Base-by-base conservation (phyloP, 2,329 filamentous ascomycete species). In the Chaetothyriales sp. region DNA sequence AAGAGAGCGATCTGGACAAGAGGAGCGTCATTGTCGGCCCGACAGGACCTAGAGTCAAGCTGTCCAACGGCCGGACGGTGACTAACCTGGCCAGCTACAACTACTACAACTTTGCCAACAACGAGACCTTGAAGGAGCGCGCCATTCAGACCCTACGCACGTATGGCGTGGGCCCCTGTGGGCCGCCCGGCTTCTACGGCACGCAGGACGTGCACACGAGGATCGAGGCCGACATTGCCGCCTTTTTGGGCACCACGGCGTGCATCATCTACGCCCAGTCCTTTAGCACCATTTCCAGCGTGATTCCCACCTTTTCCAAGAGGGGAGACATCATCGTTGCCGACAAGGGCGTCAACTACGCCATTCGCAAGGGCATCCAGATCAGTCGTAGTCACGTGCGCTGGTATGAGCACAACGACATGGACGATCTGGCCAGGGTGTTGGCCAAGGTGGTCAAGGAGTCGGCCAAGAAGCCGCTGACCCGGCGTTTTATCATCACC, bases 201-300 rank as follows among this genome's bases (percentile, higher is more conserved):
- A 98, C 89, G 29, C 90, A 97, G 67, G 92, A 98, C 69, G 89
- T 97, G 46, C 92, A 98, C 69, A 90, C 95, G 80, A 92, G 94
- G 73, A 89, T 88, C 15, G 92, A 98, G 70, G 81, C 86, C 52
- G 90, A 97, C 66, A 89, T 98, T 64, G 89, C 92, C 20, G 79
- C 85, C 8, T 94, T 90, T 65, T 71, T 98, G 22, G 92, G 92
- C 20, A 87, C 86, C 1, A 82, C 89, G 51, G 83, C 85, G 29
- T 94, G 88, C 65, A 97, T 98, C 60, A 82, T 98, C 54, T 98
- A 98, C 65, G 86, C 92, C 0, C 92, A 98, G 66, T 84, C 89
- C 3, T 97, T 98, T 66, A 94, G 87, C 22, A 95, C 92, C 43
- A 94, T 97, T 55, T 89, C 86, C n/a, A 90, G 86, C 65, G 89